Conservation (phyloP, 371 early-diverging fungal species). For the Umbelopsis sp. region DNA sequence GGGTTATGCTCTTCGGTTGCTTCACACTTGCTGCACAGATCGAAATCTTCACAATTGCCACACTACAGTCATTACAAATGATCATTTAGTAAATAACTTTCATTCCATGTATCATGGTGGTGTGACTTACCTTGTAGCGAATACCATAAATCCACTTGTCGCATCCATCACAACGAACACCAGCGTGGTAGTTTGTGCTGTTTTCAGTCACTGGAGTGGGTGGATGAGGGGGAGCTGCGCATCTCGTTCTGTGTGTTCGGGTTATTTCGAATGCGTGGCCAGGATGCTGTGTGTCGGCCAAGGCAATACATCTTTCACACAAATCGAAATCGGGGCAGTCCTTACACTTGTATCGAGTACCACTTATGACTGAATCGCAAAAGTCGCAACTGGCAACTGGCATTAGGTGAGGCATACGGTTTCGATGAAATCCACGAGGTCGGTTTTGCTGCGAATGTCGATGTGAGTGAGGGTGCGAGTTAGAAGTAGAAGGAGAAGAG, state of each 20-base stretch:
- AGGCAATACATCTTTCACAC: slow-evolving; percentile 45
- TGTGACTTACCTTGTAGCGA: slow-evolving; percentile 58
- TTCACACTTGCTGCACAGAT: slow-evolving; percentile 61
- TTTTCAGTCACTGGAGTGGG: neutral
- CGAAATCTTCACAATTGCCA: slow-evolving; percentile 59
- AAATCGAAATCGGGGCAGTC: slow-evolving; percentile 57
- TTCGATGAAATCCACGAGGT: slow-evolving; percentile 6
- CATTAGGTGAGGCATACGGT: slow-evolving; percentile 13
- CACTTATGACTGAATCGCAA: slow-evolving; percentile 48
- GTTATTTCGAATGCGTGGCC: slow-evolving; percentile 39
- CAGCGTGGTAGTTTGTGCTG: slow-evolving; percentile 31
- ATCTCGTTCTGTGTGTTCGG: slow-evolving; percentile 14
- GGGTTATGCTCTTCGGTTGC: slow-evolving; percentile 40
- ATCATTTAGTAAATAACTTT: neutral
- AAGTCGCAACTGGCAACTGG: slow-evolving; percentile 47
- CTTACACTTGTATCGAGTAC: slow-evolving; percentile 52
- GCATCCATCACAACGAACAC: slow-evolving; percentile 56
- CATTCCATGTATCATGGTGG: neutral
- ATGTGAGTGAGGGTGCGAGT: no score
- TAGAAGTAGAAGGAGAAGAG: neutral
- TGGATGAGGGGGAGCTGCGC: no score
- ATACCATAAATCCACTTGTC: slow-evolving; percentile 41
- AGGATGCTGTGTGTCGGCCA: slow-evolving; percentile 41
- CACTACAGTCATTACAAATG: slow-evolving; percentile 39
- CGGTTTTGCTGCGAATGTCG: slow-evolving; percentile 14